Base-by-base conservation (phyloP, 495 filamentous ascomycete genomes). In the Aspergillus avenaceus region DNA sequence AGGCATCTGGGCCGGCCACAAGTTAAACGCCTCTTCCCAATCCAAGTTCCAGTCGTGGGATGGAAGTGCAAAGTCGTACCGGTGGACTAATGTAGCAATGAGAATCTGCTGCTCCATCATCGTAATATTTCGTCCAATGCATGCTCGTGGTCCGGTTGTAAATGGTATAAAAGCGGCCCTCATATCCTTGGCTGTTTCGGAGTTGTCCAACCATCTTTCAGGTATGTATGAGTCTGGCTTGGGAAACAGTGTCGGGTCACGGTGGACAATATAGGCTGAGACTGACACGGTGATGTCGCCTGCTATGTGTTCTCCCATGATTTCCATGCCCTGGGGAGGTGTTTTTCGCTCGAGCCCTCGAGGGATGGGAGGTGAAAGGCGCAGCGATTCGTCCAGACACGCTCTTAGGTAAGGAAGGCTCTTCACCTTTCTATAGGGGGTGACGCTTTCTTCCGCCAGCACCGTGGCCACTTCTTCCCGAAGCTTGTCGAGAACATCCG, bases 391-490 rank as follows among this genome's bases (percentile, higher is more conserved):
- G 37, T 75, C 64, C 8, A 74, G 52, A 41, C 60, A 68, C 9
- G 67, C 67, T n/a, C 52, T 56, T 8, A 69, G 62, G 45, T 60
- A 67, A 14, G 61, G 57, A 19, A 64, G 41, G 43, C 38, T 27
- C 12, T 60, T 64, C 19, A 72, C 55, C 31, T 65, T 65, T 11
- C 59, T 61, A 46, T 67, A 69, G 4, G 55, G 53, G 0, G 61
- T 65, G 34, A 72, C 53, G 6, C 49, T 52, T 0, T 65, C 63
- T 29, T 45, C 40, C 8, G 60, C 49, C 13, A 68, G 46, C 2
- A 59, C 60, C 0, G 50, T 50, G 16, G 67, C 80, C 2, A 86
- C 62, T 55, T 86, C 83, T 22, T 71, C 24, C 9, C 75, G 72
- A 1, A 83, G 71, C 54, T 72, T 77, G 5, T 57, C 53, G 47